Percentiles rank a stretch among this genome's conserved stretches.
Evolutionary conservation across 1,284 basidiomycete genomes (phyloP).

Genomic region (Gomphus bonarii): DNA sequence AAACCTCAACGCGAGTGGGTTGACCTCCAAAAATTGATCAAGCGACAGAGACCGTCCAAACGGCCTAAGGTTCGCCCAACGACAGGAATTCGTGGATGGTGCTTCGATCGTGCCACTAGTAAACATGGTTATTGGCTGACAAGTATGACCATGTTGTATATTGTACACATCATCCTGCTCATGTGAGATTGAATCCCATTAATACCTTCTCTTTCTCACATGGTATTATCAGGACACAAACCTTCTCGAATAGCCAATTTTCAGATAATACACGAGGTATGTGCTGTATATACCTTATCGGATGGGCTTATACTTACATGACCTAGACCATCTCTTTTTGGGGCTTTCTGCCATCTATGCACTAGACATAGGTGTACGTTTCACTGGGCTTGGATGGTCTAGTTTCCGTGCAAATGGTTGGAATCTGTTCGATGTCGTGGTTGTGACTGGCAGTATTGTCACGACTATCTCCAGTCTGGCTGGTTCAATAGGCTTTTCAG

Average conservation of each 20-base stretch:
- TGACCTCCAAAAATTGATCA: constrained; percentile 84
- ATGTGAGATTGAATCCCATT: constrained; percentile 45
- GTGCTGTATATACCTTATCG: constrained; percentile 17
- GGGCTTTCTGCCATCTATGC: constrained; percentile 66
- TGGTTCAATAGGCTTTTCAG: constrained; percentile 37
- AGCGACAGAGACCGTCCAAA: constrained; percentile 80
- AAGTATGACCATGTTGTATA: constrained; percentile 73
- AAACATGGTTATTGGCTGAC: constrained; percentile 95
- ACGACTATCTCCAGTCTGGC: constrained; percentile 75
- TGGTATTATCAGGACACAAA: constrained; percentile 60
- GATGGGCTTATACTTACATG: constrained; percentile 1
- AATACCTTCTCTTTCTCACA: background rate
- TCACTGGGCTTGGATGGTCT: constrained; percentile 77
- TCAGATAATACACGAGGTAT: constrained; percentile 61
- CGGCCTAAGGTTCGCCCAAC: constrained; percentile 56
- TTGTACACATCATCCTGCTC: constrained; percentile 77
- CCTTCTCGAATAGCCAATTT: constrained; percentile 47
- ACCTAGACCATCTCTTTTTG: constrained; percentile 70
- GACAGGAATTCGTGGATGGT: constrained; percentile 67
- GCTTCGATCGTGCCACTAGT: constrained; percentile 81
- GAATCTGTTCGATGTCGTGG: constrained; percentile 87
- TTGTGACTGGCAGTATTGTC: constrained; percentile 74
- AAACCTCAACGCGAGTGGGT: constrained; percentile 94
- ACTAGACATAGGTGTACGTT: constrained; percentile 69
- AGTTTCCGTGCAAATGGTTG: constrained; percentile 85